Evolutionary conservation across 1,284 basidiomycete genomes (phyloP), one percentile per base, ranked within the genome.

Genomic region (Fomitopsis palustris): DNA sequence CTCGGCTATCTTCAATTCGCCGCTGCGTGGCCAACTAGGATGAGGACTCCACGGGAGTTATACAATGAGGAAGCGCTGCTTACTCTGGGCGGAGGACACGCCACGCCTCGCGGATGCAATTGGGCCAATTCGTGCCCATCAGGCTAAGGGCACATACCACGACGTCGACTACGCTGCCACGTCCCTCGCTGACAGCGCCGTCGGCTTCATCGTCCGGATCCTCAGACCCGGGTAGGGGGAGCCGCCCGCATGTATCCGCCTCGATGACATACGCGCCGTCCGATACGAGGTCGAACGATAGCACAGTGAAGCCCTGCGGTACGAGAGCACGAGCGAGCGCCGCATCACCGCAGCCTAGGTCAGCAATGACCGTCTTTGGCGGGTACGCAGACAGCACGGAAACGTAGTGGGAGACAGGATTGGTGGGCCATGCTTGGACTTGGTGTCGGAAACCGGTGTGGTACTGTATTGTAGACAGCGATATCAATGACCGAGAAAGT

Each of bases 91-190:
- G 89, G 42, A 99, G 77, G 33, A 99, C 84, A 60, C 97, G 80
- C 82, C 92, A 92, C 3, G 92, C 92, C 73, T 99, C 96, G 33
- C 90, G 81, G 38, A 98, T 82, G 71, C 94, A 95, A 25, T 82
- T 83, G 16, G 94, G 83, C 97, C 97, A 99, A 72, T 99, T 98
- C 10, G 89, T 93, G 38, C 94, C 93, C 97, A 99, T 99, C 61
- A 99, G 78, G 68, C 94, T 96, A 61, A 99, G 79, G 43, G 95
- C 94, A 72, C 95, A 99, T 29, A 99, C 89, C 1, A 88, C 95
- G 5, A 93, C 88, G 70, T 99, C 96, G 3, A 93, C 93, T 5
- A 97, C 74, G 63, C 92, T 84, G n/a, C 82, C 87, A 63, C 82
- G 77, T 19, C 84, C 84, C 16, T 63, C 62, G n/a, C 53, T 47